Percentiles rank a stretch among this genome's conserved stretches.
These are phyloP conservation scores for Collybia sp. DNA, from an alignment of 768 basidiomycete species.

Conservation along the genomic window DNA sequence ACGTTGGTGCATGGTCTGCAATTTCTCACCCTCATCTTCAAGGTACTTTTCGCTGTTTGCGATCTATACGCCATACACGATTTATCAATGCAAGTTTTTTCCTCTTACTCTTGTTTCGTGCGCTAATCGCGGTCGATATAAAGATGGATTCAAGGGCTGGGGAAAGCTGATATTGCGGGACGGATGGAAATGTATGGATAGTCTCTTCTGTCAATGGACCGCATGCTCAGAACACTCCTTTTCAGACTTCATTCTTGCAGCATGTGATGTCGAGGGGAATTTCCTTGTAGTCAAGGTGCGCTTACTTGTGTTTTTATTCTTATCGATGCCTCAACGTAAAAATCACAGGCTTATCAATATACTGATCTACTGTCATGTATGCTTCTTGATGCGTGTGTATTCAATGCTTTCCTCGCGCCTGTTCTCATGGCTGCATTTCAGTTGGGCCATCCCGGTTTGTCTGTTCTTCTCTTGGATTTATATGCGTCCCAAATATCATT, in stretches of 20 bases:
- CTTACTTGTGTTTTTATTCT: not conserved
- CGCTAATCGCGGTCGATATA: conserved; percentile 1
- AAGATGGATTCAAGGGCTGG: conserved; percentile 87
- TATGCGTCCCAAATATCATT: conserved; percentile 75
- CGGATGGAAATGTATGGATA: conserved; percentile 79
- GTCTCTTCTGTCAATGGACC: not conserved
- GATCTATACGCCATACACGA: conserved; percentile 85
- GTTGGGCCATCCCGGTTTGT: conserved; percentile 89
- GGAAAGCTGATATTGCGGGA: conserved; percentile 63
- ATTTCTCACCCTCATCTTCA: conserved; percentile 1
- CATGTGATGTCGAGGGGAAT: conserved; percentile 85
- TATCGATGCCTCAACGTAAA: not conserved
- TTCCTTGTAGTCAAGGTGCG: conserved; percentile 75
- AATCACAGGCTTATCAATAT: conserved; percentile 68
- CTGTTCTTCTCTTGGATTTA: conserved; percentile 81
- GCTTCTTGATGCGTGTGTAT: conserved; percentile 80
- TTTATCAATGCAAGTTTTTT: conserved; percentile 66
- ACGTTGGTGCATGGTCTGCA: not conserved
- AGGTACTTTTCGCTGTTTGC: conserved; percentile 78
- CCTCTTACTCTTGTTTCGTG: not conserved
- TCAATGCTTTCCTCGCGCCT: not conserved
- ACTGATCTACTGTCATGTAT: conserved; percentile 86
- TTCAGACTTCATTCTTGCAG: conserved; percentile 71
- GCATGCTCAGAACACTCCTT: not conserved
- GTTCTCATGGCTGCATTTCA: conserved; percentile 16